phyloP scores from a whole-genome alignment of 2,329 filamentous ascomycete genomes.

The Trichoderma guizhouense region DNA sequence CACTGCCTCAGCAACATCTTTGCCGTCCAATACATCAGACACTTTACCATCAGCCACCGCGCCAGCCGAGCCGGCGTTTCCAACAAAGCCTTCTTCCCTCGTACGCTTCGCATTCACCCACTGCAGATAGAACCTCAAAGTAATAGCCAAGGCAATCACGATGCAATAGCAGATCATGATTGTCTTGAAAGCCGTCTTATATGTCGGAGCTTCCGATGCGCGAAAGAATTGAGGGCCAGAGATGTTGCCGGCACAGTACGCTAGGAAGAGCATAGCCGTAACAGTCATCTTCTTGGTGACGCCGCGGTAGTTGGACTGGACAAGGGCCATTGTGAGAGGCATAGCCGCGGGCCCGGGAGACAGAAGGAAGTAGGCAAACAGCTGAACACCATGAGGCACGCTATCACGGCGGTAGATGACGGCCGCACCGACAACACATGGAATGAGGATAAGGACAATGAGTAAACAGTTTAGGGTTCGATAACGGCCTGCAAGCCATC shows the following conservation, averaged over 20 bases:
- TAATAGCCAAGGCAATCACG: constrained; percentile 42
- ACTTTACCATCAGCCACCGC: constrained; percentile 38
- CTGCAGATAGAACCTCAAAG: constrained; percentile 47
- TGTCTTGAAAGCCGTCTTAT: constrained; percentile 51
- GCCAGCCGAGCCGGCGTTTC: constrained; percentile 41
- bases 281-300: constrained; percentile 61
- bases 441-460: constrained; percentile 47
- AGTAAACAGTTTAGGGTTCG: constrained; percentile 51
- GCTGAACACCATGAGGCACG: constrained; percentile 42
- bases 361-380: constrained; percentile 57
- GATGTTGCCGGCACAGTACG: constrained; percentile 56
- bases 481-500: constrained; percentile 50
- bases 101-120: constrained; percentile 43
- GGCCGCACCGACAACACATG: constrained; percentile 50
- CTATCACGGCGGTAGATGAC: constrained; percentile 48
- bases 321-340: constrained; percentile 53
- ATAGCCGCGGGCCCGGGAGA: constrained; percentile 51
- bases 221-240: constrained; percentile 55
- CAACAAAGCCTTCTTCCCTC: constrained; percentile 42
- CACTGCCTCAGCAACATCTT: constrained; percentile 31
- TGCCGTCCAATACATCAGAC: constrained; percentile 26
- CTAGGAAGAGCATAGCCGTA: constrained; percentile 52
- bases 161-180: constrained; percentile 57
- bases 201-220: constrained; percentile 46
- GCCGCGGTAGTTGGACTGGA: constrained; percentile 54